These are phyloP conservation scores for Rhodotorula sp. DNA, from an alignment of 1,284 basidiomycete species.

Conservation along the genomic window DNA sequence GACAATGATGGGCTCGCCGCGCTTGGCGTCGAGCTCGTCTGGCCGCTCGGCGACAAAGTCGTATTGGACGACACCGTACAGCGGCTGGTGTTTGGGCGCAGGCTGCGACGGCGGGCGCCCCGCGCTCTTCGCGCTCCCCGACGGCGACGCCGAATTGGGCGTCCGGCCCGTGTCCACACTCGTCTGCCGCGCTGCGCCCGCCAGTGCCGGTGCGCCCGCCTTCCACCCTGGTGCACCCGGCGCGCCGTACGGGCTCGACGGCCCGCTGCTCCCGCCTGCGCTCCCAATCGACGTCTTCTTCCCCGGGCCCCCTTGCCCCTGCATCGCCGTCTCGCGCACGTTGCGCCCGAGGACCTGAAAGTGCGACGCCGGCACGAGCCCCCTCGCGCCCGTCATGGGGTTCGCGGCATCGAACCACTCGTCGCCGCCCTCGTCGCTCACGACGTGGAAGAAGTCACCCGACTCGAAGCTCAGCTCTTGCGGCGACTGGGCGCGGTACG, in stretches of 20 bases:
- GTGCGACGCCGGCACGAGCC: conserved; percentile 78
- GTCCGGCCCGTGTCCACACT: no score
- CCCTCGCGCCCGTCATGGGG: conserved; percentile 85
- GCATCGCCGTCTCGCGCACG: conserved; percentile 39
- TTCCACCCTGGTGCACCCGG: conserved; percentile 10
- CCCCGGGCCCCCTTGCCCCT: conserved; percentile 1
- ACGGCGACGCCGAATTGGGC: neutral
- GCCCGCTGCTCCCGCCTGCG: conserved; percentile 11
- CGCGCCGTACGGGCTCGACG: conserved; percentile 25
- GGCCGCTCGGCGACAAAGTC: conserved; percentile 92
- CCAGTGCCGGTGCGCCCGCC: conserved; percentile 1
- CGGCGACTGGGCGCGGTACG: conserved; percentile 71
- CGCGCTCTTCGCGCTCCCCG: neutral
- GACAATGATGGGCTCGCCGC: conserved; percentile 84
- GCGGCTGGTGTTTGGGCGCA: conserved; percentile 46
- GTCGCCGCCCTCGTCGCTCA: conserved; percentile 64
- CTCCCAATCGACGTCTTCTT: conserved; percentile 22
- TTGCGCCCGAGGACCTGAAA: conserved; percentile 65
- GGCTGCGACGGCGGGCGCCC: conserved; percentile 36
- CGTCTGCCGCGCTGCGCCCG: neutral
- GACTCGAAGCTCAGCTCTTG: conserved; percentile 87
- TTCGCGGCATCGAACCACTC: conserved; percentile 58
- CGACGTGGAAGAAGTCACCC: conserved; percentile 98
- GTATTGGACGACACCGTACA: conserved; percentile 91
- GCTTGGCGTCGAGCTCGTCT: conserved; percentile 92